These are phyloP conservation scores for Porcisia hertigi DNA, from an alignment of 208 protist genomes.

Conservation along the genomic window DNA sequence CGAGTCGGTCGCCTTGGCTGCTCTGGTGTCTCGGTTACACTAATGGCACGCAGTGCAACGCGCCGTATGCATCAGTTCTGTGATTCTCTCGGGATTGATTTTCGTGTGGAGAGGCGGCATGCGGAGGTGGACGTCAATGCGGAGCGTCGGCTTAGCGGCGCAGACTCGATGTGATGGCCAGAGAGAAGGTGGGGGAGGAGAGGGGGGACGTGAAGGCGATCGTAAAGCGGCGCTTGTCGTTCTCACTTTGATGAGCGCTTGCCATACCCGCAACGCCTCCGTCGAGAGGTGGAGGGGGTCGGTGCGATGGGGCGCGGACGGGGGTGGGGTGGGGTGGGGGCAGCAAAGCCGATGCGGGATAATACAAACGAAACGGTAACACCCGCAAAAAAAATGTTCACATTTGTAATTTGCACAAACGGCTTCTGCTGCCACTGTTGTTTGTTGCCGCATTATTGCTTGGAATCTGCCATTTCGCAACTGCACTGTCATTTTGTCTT, in stretches of 20 bases:
- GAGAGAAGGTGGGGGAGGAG: no score
- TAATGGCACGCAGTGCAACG: conserved; percentile 57
- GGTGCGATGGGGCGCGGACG: no score
- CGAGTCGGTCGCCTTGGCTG: conserved; percentile 80
- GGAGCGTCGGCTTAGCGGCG: conserved; percentile 39
- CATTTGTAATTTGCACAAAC: no score
- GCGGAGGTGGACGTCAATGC: conserved; percentile 51
- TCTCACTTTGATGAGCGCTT: neutral
- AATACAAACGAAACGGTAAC: no score
- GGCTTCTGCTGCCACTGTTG: no score
- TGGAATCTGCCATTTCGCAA: no score
- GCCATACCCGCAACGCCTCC: neutral
- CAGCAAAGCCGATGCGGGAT: neutral
- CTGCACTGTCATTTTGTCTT: no score
- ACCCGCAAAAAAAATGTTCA: no score
- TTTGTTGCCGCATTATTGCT: no score
- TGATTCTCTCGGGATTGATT: conserved; percentile 56
- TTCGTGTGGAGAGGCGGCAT: conserved; percentile 57
- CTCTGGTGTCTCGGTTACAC: conserved; percentile 55
- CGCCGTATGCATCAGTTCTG: conserved; percentile 69
- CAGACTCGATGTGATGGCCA: neutral
- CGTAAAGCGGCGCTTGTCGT: neutral
- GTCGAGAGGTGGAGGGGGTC: no score
- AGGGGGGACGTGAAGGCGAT: neutral
- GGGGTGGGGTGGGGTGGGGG: neutral